Base-by-base conservation (phyloP, 495 filamentous ascomycete genomes). In the Xylaria grammica region DNA sequence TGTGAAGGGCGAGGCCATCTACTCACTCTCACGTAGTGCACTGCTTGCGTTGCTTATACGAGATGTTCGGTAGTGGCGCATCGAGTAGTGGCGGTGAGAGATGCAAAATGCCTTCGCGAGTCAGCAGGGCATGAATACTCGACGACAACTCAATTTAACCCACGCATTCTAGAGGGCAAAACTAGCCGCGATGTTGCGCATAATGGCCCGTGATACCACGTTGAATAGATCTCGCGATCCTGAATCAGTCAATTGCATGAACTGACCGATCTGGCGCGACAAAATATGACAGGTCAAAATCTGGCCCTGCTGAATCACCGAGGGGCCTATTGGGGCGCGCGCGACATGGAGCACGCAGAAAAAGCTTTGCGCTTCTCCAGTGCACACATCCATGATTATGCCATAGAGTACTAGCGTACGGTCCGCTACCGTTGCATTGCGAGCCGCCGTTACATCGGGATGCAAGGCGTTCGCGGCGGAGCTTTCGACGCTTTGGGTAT, bases 391-490 rank as follows among this genome's bases (percentile, higher is more conserved):
- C 32, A 52, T 20, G 30, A 7, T 32, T 51, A 36, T 27, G 15
- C 36, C 32, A 19, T 60, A 45, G 45, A 38, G 42, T 45, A 20
- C 6, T 36, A 5, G 34, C 11, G 58, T 38, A 50, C 30, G 38
- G 22, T 61, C 42, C 58, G 58, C 19, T 61, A 52, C 46, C 40
- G 58, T 61, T 61, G 22, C 46, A 61, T 61, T 61, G 45, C 30
- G 58, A 50, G 58, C 58, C 58, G 58, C 30, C 58, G 58, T 61
- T 51, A 51, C 58, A 61, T 61, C 30, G 58, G 42, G 56, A 59
- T 61, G 58, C 58, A 29, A 44, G 45, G 48, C 22, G 34, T 26
- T 42, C 30, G 58, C 56, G 26, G 24, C 49, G 58, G 58, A 48
- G 32, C 32, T 19, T 20, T 61, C 20, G 46, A 50, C 58, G 30